A percentile compares a stretch with the other conserved stretches of the same genome.
Evolutionary conservation across 192 early-diverging fungal genomes (phyloP).

Genomic region (Kappamyces sp.): DNA sequence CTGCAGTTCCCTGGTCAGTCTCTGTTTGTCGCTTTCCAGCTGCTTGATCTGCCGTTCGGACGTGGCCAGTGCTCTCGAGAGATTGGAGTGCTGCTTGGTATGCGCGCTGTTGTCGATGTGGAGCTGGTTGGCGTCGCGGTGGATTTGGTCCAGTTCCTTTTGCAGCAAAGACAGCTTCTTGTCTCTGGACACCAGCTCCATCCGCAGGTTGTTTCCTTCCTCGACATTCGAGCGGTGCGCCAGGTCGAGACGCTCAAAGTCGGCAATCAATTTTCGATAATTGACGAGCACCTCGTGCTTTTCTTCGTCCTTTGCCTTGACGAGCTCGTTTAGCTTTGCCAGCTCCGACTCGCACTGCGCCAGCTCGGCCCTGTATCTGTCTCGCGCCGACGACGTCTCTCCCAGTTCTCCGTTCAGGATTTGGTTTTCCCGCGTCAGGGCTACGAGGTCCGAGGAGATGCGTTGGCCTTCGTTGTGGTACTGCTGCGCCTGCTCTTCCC

Average conservation of each 20-base stretch:
- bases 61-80: conserved; percentile 37
- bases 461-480: conserved; percentile 17
- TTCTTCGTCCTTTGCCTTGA: conserved; percentile 43
- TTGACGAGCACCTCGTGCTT: conserved; percentile 35
- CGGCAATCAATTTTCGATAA: conserved; percentile 40
- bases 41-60: conserved; percentile 29
- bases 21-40: conserved; percentile 38
- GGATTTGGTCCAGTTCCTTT: conserved; percentile 27
- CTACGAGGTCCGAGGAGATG: conserved; percentile 31
- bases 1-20: conserved; percentile 34
- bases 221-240: conserved; percentile 14
- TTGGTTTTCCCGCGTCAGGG: conserved; percentile 43
- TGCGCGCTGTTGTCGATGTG: conserved; percentile 39
- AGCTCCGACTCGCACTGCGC: conserved; percentile 41
- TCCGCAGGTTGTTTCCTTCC: conserved; percentile 33
- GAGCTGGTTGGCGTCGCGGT: conserved; percentile 22
- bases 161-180: conserved; percentile 40
- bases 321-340: conserved; percentile 34
- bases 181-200: conserved; percentile 48
- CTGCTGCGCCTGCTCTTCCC: conserved; percentile 5
- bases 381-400: conserved; percentile 25
- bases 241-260: conserved; percentile 34
- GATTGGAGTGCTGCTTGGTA: conserved; percentile 36
- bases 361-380: conserved; percentile 29
- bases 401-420: conserved; percentile 30